Base-by-base conservation (phyloP, 495 filamentous ascomycete species). In the Aspergillus ostianus region DNA sequence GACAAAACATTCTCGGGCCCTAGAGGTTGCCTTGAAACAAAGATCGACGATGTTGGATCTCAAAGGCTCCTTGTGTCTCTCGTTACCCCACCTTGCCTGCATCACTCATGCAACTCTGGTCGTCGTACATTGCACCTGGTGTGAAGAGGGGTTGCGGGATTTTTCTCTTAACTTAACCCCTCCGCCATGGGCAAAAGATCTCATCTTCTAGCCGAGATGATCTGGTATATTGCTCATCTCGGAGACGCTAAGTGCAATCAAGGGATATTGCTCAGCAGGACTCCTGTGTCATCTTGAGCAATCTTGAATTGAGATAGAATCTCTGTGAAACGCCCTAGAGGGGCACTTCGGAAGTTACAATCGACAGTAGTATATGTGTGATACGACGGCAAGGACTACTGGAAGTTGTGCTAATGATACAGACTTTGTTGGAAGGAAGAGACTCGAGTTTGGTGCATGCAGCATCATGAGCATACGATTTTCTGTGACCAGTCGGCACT, bases 21-120 rank as follows among this genome's bases (percentile, higher is more conserved):
- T 41, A 41, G 13, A 41, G 36, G 36, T 10, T 41, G 29, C 51
- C 52, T 47, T 60, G 58, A 60, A 60, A 60, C 58, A 55, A 10
- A 17, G 36, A 41, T 41, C 36, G 36, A 17, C 36, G 12, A 41
- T 41, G 36, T 41, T 41, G 36, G 36, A 41, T 41, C 36, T 41
- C 8, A 5, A 41, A 15, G 13, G 36, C 36, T 15, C 36, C 12
- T 41, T 41, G 36, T 4, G 36, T 41, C 36, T 5, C 12, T 41
- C 10, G 36, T 41, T 12, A 41, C 36, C 36, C 36, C 36, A 41
- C 54, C 58, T n/a, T 30, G 51, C 21, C 18, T 36, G 51, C 58
- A 50, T 60, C 58, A 60, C 19, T 46, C 30, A 21, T 27, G 20
- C 48, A 20, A 21, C 48, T 50, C 48, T 50, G 9, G 48, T 9